A percentile compares a stretch with the other conserved stretches of the same genome.
Evolutionary conservation across 371 early-diverging fungal species (phyloP).

Genomic region (Synchytrium microbalum): DNA sequence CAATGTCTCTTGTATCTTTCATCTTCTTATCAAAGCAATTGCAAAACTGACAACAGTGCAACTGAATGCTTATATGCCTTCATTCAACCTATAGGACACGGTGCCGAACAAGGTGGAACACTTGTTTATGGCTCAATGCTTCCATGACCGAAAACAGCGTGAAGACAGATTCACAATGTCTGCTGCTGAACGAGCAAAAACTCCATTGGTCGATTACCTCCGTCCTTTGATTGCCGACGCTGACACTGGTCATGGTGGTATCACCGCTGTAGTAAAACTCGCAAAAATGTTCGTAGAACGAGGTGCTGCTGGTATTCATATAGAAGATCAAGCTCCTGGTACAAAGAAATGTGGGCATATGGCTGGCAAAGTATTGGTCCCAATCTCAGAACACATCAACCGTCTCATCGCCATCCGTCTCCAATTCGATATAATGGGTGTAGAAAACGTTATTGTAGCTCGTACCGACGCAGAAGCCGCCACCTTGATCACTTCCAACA

Average conservation of each 20-base stretch:
- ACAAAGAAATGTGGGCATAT: conserved; percentile 99
- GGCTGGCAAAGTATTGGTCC: conserved; percentile 97
- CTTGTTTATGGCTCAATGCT: conserved; percentile 92
- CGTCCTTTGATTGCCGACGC: conserved; percentile 97
- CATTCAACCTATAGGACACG: conserved; percentile 60
- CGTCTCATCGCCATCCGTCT: conserved; percentile 91
- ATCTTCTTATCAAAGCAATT: too few relatives aligned
- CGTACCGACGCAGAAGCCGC: conserved; percentile 98
- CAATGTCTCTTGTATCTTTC: too few relatives aligned
- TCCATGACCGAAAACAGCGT: conserved; percentile 96
- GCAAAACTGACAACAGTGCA: too few relatives aligned
- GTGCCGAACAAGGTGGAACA: conserved; percentile 99
- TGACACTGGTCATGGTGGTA: conserved; percentile 94
- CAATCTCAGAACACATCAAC: conserved; percentile 95
- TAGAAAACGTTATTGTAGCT: conserved; percentile 87
- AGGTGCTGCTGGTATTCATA: conserved; percentile 83
- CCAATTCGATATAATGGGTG: conserved; percentile 97
- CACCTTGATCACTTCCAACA: conserved; percentile 89
- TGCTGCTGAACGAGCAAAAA: conserved; percentile 57
- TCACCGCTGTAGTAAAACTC: conserved; percentile 86
- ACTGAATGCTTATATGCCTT: neutral
- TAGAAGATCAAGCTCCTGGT: conserved; percentile 89
- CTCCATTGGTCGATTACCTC: conserved; percentile 79
- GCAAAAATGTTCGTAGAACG: conserved; percentile 92
- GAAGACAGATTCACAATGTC: conserved; percentile 73